Evolutionary conservation across 495 filamentous ascomycete species (phyloP).

Genomic region (Friedmanniomyces endolithicus): DNA sequence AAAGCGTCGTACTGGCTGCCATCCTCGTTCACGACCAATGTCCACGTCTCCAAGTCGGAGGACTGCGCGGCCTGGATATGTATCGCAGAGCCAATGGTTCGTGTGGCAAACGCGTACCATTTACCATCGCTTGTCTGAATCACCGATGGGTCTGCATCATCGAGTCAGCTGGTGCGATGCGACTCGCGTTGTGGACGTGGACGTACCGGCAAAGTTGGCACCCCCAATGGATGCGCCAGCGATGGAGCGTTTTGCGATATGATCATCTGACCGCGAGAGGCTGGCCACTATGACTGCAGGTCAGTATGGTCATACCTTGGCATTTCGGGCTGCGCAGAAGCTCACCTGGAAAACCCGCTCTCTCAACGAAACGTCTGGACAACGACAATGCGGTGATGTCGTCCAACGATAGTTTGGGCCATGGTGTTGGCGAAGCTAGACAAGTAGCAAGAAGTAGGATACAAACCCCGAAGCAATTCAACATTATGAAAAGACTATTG

Average conservation of each 20-base stretch:
- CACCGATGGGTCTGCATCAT: constrained; percentile 7
- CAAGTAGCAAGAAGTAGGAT: background rate
- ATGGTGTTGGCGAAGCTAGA: background rate
- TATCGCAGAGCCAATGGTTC: constrained; percentile 6
- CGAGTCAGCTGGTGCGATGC: background rate
- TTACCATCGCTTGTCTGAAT: constrained; percentile 10
- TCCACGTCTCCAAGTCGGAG: constrained; percentile 15
- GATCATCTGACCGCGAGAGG: background rate
- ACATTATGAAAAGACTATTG: background rate
- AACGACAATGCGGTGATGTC: background rate
- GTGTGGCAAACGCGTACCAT: constrained; percentile 22
- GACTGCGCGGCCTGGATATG: constrained; percentile 17
- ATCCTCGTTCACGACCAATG: background rate
- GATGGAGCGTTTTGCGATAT: background rate
- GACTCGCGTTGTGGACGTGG: too few relatives aligned
- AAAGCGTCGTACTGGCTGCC: constrained; percentile 15
- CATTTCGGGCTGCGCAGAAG: background rate
- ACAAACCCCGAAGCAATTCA: background rate
- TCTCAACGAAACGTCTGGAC: background rate
- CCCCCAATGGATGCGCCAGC: background rate
- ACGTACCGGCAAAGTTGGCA: constrained; percentile 12
- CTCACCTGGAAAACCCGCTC: background rate
- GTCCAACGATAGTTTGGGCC: background rate
- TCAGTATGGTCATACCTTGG: background rate
- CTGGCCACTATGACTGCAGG: background rate